Base-by-base conservation (phyloP, 1,284 basidiomycete species). In the Melampsora abietis-canadensis region DNA sequence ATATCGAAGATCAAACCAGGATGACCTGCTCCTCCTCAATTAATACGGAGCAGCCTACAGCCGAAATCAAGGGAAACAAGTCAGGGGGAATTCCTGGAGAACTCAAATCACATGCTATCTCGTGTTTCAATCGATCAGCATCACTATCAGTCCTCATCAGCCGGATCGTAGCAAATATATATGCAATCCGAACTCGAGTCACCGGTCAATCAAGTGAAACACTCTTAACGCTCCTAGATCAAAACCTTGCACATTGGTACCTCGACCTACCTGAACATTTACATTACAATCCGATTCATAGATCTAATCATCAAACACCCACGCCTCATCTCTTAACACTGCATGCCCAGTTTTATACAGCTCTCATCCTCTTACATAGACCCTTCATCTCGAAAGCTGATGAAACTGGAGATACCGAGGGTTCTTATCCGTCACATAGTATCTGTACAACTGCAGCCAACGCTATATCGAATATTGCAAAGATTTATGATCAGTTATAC, bases 301-400 rank as follows among this genome's bases (percentile, higher is more conserved):
- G 40, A 8, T 12, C 15, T 15, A 34, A 65, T 68, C 64, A 76
- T 51, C 66, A 62, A 21, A 37, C 60, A 7, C 86, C 24, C 83
- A 85, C 85, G 0, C 88, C 89, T 2, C 88, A 91, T 78, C 83
- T 92, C 31, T 82, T 92, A 67, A 88, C 88, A 37, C 83, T 93
- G 57, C 91, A 93, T 79, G 89, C 92, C 87, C 88, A 91, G 79
- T 92, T 92, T 79, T 93, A 91, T 89, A 90, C 89, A 79, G 87
- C 89, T 2, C 87, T 90, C 21, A 82, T 93, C 40, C 82, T 93
- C 37, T 82, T 93, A 40, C 90, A 92, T 81, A 86, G 92, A 19
- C 91, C 91, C 4, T 92, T 77, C 51, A 59, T 70, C 54, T 31
- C 57, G 62, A 15, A 47, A 46, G 15, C 10, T 14, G 15, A 47